Conservation (phyloP, 305 asterid genomes). For the Fraxinus velutina region DNA sequence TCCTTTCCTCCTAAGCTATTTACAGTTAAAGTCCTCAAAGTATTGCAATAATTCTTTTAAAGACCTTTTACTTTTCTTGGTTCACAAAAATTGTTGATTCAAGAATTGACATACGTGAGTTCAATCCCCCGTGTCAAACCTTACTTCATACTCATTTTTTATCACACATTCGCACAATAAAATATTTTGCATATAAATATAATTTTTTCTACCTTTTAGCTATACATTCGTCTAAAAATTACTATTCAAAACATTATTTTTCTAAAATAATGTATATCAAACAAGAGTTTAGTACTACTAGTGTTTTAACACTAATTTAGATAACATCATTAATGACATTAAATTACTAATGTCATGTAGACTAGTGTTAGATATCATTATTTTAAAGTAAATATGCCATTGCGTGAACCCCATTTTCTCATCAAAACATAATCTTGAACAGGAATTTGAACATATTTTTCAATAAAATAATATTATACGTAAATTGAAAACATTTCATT, state of each 20-base stretch:
- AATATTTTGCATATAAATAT: too few relatives aligned
- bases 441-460: background rate
- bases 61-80: background rate
- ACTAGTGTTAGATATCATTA: background rate
- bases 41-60: background rate
- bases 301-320: background rate
- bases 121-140: background rate
- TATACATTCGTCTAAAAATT: too few relatives aligned
- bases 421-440: background rate
- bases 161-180: background rate
- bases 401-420: background rate
- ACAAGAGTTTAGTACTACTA: background rate
- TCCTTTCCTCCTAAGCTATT: background rate
- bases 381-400: background rate
- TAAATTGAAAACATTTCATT: too few relatives aligned
- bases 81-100: background rate
- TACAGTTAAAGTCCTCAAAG: background rate
- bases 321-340: background rate
- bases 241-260: background rate
- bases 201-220: too few relatives aligned
- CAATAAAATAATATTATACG: too few relatives aligned
- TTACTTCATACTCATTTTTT: background rate
- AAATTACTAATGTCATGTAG: background rate
- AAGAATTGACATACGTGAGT: background rate
- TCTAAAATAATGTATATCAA: background rate